These are phyloP conservation scores for Pseudognaphalium luteoalbum DNA, from an alignment of 129 eudicot species.

Conservation along the genomic window DNA sequence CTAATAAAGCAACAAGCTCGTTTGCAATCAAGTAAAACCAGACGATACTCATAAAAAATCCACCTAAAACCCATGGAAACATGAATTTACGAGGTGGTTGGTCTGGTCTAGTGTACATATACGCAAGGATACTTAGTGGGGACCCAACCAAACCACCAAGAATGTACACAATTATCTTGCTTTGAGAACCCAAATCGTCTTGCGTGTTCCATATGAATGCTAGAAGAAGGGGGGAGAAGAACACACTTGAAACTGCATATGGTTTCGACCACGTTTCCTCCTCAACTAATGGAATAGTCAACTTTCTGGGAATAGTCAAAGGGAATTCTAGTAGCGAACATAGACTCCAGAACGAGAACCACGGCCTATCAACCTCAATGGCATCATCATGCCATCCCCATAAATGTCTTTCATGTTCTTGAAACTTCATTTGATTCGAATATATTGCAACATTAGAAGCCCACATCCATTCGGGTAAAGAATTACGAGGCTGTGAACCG, in stretches of 20 bases:
- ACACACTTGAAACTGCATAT: constrained; percentile 78
- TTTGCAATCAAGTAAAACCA: constrained; percentile 97
- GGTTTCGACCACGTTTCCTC: constrained; percentile 87
- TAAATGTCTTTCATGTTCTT: constrained; percentile 68
- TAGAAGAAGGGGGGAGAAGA: constrained; percentile 72
- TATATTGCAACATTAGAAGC: constrained; percentile 95
- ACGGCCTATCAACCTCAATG: constrained; percentile 40
- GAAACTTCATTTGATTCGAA: constrained; percentile 60
- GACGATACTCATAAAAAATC: constrained; percentile 87
- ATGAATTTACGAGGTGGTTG: constrained; percentile 75
- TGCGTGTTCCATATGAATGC: constrained; percentile 60
- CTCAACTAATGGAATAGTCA: constrained; percentile 88
- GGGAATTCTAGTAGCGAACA: constrained; percentile 63
- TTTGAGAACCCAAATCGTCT: constrained; percentile 39
- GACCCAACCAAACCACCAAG: constrained; percentile 57
- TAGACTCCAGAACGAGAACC: constrained; percentile 57
- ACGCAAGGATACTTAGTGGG: constrained; percentile 53
- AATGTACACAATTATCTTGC: constrained; percentile 42
- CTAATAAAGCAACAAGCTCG: constrained; percentile 80
- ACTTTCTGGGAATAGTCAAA: constrained; percentile 62
- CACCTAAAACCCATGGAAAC: constrained; percentile 87
- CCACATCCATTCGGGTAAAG: constrained; percentile 99
- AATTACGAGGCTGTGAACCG: constrained; percentile 38
- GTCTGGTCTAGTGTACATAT: constrained; percentile 59
- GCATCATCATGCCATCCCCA: constrained; percentile 97